These are phyloP conservation scores for Stropharia rugosoannulata DNA, from an alignment of 768 basidiomycete species.

Conservation along the genomic window DNA sequence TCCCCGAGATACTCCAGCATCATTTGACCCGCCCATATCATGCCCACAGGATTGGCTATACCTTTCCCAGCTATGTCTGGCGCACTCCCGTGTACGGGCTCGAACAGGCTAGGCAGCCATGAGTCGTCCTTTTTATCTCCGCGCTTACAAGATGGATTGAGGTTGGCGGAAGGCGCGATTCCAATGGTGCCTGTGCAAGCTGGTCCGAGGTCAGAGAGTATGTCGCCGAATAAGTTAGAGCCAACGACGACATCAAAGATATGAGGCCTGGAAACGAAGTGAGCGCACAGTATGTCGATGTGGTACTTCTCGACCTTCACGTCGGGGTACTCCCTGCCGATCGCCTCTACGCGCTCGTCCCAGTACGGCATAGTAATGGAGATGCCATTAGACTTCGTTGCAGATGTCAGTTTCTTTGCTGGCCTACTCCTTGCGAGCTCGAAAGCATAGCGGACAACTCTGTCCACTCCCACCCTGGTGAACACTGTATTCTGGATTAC, in stretches of 20 bases:
- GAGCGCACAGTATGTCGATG: constrained; percentile 51
- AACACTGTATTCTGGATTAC: constrained; percentile 48
- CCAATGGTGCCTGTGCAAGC: constrained; percentile 56
- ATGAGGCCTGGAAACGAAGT: constrained; percentile 45
- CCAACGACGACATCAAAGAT: constrained; percentile 56
- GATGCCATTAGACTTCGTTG: constrained; percentile 53
- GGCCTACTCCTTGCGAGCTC: constrained; percentile 48
- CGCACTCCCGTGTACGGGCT: constrained; percentile 57
- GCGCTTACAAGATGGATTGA: constrained; percentile 36
- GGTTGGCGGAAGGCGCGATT: constrained; percentile 53
- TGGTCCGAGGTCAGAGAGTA: constrained; percentile 55
- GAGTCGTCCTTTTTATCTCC: constrained; percentile 31
- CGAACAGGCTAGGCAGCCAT: constrained; percentile 49
- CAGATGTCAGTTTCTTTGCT: constrained; percentile 48
- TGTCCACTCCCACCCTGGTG: constrained; percentile 46
- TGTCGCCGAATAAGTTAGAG: constrained; percentile 56
- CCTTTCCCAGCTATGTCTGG: constrained; percentile 56
- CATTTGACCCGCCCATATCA: constrained; percentile 61
- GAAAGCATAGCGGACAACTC: constrained; percentile 53
- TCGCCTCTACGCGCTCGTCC: constrained; percentile 45
- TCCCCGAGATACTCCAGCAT: constrained; percentile 44
- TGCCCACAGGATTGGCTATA: constrained; percentile 54
- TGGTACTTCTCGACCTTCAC: constrained; percentile 46
- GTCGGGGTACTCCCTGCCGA: constrained; percentile 51
- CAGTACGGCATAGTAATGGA: constrained; percentile 49